Conservation (phyloP, 2,329 filamentous ascomycete genomes). For the Daldinia sp. region DNA sequence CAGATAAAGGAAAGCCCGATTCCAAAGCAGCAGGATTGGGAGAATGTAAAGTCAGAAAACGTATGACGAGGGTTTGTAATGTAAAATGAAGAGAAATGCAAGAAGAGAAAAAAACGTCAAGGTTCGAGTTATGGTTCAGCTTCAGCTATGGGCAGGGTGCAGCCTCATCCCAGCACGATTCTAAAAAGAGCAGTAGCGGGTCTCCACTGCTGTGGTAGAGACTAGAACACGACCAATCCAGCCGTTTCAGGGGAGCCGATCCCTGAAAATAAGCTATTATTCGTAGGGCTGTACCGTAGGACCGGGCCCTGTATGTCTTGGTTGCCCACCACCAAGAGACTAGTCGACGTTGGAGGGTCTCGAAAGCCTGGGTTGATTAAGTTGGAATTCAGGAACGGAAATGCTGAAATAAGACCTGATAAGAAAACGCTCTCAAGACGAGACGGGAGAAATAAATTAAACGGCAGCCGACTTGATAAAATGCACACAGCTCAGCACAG, state of each 20-base stretch:
- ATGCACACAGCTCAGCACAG: background rate
- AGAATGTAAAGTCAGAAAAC: conserved; percentile 1
- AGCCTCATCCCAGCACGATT: conserved; percentile 35
- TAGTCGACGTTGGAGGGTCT: conserved; percentile 1
- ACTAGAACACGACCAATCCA: conserved; percentile 32
- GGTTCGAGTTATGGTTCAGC: conserved; percentile 15
- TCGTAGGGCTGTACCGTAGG: conserved; percentile 37
- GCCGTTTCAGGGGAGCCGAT: conserved; percentile 31
- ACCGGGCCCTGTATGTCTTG: conserved; percentile 37
- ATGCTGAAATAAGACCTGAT: background rate
- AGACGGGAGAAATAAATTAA: conserved; percentile 12
- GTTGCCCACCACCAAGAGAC: conserved; percentile 25
- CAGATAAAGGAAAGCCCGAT: background rate
- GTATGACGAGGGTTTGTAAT: conserved; percentile 16
- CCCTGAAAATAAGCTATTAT: conserved; percentile 31
- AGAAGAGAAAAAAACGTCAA: conserved; percentile 17
- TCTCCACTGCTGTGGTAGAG: conserved; percentile 16
- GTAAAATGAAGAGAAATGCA: conserved; percentile 34
- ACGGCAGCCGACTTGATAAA: conserved; percentile 17
- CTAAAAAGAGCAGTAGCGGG: conserved; percentile 20
- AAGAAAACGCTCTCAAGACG: background rate
- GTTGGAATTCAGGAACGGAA: background rate
- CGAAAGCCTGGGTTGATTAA: background rate
- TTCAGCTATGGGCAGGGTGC: conserved; percentile 32
- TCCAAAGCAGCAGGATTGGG: background rate